phyloP scores from a whole-genome alignment of 768 basidiomycete genomes.

The Leccinum uliginosum region DNA sequence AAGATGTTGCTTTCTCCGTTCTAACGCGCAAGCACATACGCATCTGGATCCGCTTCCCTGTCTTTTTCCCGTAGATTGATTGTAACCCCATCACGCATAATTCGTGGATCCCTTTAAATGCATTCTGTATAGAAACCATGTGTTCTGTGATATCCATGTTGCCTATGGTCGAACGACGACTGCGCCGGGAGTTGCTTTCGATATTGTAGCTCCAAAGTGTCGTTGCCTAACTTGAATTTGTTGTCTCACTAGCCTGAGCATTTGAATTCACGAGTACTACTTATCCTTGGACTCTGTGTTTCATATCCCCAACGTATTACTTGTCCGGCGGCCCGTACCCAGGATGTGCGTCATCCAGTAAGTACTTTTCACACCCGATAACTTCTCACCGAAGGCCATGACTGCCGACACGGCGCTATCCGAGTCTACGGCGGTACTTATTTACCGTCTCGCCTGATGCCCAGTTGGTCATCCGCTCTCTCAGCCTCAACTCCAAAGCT shows the following conservation, averaged over 20 bases:
- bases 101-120: constrained; percentile 1
- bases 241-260: too few relatives aligned
- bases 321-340: too few relatives aligned
- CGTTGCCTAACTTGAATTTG: background rate
- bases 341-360: too few relatives aligned
- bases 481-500: background rate
- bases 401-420: too few relatives aligned
- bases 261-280: too few relatives aligned
- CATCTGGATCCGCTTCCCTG: background rate
- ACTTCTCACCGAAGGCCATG: too few relatives aligned
- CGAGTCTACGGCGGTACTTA: too few relatives aligned
- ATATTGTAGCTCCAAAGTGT: background rate
- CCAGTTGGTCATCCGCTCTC: background rate
- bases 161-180: background rate
- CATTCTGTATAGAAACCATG: constrained; percentile 5
- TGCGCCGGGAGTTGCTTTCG: too few relatives aligned
- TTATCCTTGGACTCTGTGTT: too few relatives aligned
- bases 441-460: too few relatives aligned
- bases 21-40: background rate
- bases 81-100: constrained; percentile 11
- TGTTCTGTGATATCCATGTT: background rate
- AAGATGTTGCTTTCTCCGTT: constrained; percentile 69
- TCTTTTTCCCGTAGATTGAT: constrained; percentile 1
- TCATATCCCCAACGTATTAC: too few relatives aligned
- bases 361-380: too few relatives aligned